Percentiles rank a stretch among this genome's conserved stretches.
Evolutionary conservation across 306 rosid species (phyloP).

Genomic region (Argentina anserina): DNA sequence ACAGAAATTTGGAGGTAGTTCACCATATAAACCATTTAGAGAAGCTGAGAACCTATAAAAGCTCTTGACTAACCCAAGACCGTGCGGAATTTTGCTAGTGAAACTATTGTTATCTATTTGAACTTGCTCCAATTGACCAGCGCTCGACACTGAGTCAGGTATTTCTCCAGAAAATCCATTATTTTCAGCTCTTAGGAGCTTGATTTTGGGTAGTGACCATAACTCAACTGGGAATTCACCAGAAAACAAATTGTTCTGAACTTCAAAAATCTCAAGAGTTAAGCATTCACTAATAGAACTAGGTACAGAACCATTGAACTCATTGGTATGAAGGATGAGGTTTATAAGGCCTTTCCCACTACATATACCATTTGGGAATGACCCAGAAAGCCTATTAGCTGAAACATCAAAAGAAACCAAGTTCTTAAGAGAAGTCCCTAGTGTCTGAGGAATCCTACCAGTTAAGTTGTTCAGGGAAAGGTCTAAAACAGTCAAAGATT

Average conservation of each 20-base stretch:
- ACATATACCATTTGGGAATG: slow-evolving; percentile 73
- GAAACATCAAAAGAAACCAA: slow-evolving; percentile 85
- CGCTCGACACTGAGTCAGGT: slow-evolving; percentile 77
- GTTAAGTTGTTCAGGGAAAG: slow-evolving; percentile 81
- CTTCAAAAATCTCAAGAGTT: slow-evolving; percentile 85
- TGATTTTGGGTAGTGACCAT: slow-evolving; percentile 79
- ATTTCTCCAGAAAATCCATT: slow-evolving; percentile 75
- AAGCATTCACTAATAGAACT: slow-evolving; percentile 56
- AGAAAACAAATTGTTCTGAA: slow-evolving; percentile 80
- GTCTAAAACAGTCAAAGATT: slow-evolving; percentile 61
- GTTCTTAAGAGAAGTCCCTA: slow-evolving; percentile 66
- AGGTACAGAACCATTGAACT: slow-evolving; percentile 59
- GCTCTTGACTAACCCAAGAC: slow-evolving; percentile 72
- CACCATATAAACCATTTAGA: slow-evolving; percentile 67
- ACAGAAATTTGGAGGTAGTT: slow-evolving; percentile 77
- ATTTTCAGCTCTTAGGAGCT: slow-evolving; percentile 90
- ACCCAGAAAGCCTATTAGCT: slow-evolving; percentile 66
- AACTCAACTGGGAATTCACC: slow-evolving; percentile 65
- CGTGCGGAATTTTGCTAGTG: slow-evolving; percentile 59
- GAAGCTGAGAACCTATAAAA: slow-evolving; percentile 94
- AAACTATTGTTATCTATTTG: slow-evolving; percentile 86
- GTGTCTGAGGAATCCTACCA: slow-evolving; percentile 51
- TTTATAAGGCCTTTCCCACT: slow-evolving; percentile 48
- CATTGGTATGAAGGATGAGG: slow-evolving; percentile 70
- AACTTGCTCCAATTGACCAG: slow-evolving; percentile 83